Base-by-base conservation (phyloP, 192 early-diverging fungal species). In the Piromyces finnis region DNA sequence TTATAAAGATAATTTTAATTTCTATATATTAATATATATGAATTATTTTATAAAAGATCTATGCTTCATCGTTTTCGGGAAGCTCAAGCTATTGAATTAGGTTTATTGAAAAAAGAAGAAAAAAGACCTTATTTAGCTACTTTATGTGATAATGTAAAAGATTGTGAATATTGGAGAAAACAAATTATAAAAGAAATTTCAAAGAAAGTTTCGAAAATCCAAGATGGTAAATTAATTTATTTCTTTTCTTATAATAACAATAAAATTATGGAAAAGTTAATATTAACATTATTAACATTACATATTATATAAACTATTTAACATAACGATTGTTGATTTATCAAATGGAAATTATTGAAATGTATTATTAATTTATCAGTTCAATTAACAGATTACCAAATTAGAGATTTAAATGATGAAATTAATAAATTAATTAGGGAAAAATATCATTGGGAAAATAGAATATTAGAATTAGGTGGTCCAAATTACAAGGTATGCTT, bases 61-160 rank as follows among this genome's bases (percentile, higher is more conserved):
- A 97, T 97, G 95, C 92, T 98, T 27, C 96, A 95, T 84, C 95
- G 95, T 77, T 98, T 98, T 87, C 93, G 97, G 82, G 95, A 95
- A 84, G 96, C 97, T 27, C 94, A 97, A 85, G 91, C 89, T 79
- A 89, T 93, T 22, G 93, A 96, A 80, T 84, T 93, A 18, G 95
- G 95, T 7, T 84, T 93, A 81, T 83, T 83, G 79, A 90, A 87
- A 81, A 86, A 84, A 78, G 86, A 88, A 29, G 91, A 94, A 77
- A 87, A 89, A 81, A 89, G 96, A 79, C 96, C 97, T 1, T 90
- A 87, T 51, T 86, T 92, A 6, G 92, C 95, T 27, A 89, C 92
- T 0, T 85, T 89, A 77, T 92, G 92, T 17, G 86, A 90, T 30
- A 91, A 85, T 27, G 82, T 96, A 0, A 87, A 88, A 30, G 96